These are phyloP conservation scores for Phytophthora chlamydospora DNA, from an alignment of 352 stramenopile species.

Conservation along the genomic window DNA sequence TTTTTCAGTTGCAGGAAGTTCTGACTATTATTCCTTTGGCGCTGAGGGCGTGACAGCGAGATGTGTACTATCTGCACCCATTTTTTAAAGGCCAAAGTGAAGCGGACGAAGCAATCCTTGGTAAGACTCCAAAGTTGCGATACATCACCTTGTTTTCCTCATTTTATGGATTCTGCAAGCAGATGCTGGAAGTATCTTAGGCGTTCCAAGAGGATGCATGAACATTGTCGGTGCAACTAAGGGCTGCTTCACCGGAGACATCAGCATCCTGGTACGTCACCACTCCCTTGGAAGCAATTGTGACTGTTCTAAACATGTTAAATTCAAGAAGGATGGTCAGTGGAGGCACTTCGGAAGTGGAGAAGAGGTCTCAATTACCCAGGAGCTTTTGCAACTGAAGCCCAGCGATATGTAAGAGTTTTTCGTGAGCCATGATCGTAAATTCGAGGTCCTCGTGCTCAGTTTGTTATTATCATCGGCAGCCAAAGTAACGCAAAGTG, in stretches of 20 bases:
- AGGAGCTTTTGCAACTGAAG: constrained; percentile 68
- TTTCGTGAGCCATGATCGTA: not conserved
- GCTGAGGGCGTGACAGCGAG: constrained; percentile 46
- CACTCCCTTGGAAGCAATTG: no score
- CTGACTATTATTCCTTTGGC: not conserved
- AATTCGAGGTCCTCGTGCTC: not conserved
- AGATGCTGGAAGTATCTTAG: constrained; percentile 79
- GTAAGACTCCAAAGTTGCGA: constrained; percentile 24
- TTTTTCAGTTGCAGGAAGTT: not conserved
- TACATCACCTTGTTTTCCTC: no score
- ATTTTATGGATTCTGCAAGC: not conserved
- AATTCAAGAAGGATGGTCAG: constrained; percentile 48
- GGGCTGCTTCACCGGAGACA: constrained; percentile 67
- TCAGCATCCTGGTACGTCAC: constrained; percentile 55
- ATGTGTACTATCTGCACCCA: constrained; percentile 87
- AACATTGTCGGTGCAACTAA: constrained; percentile 89
- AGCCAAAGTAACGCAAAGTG: constrained; percentile 78
- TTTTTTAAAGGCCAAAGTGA: constrained; percentile 85
- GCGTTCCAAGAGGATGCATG: constrained; percentile 66
- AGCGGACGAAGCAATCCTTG: constrained; percentile 86
- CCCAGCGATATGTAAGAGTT: constrained; percentile 52
- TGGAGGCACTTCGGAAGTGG: constrained; percentile 63
- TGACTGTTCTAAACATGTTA: constrained; percentile 3
- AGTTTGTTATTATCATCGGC: not conserved
- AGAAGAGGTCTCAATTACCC: constrained; percentile 80